A percentile compares a stretch with the other conserved stretches of the same genome.
phyloP scores from a whole-genome alignment of 805 yeast genomes.

The Wickerhamiella sergipiensis region DNA sequence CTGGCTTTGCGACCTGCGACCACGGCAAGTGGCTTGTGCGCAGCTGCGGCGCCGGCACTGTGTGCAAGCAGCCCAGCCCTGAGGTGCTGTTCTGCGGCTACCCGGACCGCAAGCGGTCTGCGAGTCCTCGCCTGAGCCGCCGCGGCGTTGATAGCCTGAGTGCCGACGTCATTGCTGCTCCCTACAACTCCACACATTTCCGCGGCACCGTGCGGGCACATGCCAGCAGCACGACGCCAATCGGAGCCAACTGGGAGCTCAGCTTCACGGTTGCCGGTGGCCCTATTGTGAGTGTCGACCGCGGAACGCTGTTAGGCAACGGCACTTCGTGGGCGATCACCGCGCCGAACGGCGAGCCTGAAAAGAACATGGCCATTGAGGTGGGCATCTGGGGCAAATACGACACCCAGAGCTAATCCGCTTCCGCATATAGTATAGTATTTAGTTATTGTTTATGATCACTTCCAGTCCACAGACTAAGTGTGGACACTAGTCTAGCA shows the following conservation, averaged over 20 bases:
- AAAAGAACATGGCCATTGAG: background rate
- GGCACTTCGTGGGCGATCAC: background rate
- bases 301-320: background rate
- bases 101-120: conserved; percentile 7
- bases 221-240: background rate
- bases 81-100: conserved; percentile 19
- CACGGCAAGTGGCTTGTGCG: conserved; percentile 21
- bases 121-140: background rate
- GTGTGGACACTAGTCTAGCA: too few species aligned
- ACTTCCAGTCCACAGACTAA: too few species aligned
- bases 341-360: background rate
- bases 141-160: background rate
- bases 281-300: background rate
- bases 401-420: background rate
- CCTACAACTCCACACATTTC: background rate
- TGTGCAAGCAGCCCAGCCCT: conserved; percentile 14
- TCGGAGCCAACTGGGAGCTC: background rate
- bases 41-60: conserved; percentile 21
- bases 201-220: background rate
- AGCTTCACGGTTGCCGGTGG: background rate
- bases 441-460: too few species aligned
- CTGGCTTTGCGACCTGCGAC: conserved; percentile 18
- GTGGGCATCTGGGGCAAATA: background rate
- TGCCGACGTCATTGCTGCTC: background rate
- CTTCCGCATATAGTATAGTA: background rate